These are phyloP conservation scores for Acmispon strigosus DNA, from an alignment of 306 rosid species.

Conservation along the genomic window DNA sequence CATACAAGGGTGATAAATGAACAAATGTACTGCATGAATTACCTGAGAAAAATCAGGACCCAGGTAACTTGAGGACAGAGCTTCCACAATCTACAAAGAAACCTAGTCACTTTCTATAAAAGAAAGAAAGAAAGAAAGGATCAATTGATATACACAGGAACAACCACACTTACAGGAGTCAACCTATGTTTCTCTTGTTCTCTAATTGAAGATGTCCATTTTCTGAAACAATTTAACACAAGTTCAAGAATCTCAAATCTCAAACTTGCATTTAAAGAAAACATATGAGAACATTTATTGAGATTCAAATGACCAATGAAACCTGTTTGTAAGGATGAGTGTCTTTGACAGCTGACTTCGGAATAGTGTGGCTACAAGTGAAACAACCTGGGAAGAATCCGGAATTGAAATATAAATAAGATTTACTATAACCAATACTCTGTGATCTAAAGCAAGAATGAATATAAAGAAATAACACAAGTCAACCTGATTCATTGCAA, in stretches of 20 bases:
- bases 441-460: neutral
- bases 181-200: constrained; percentile 78
- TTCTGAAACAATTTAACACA: constrained; percentile 55
- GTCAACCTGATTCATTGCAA: constrained; percentile 82
- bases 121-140: neutral
- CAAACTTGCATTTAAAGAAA: neutral
- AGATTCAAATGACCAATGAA: constrained; percentile 13
- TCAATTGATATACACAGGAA: neutral
- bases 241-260: constrained; percentile 6
- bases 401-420: constrained; percentile 11
- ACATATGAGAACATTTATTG: neutral
- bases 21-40: constrained; percentile 18
- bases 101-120: constrained; percentile 27
- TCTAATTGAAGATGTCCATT: constrained; percentile 77
- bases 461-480: constrained; percentile 12
- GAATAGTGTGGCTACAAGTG: constrained; percentile 69
- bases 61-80: constrained; percentile 72
- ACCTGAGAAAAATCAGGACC: constrained; percentile 95
- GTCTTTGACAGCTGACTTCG: constrained; percentile 80
- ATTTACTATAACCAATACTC: constrained; percentile 2
- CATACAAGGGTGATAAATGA: neutral
- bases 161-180: constrained; percentile 68
- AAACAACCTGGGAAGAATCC: constrained; percentile 53
- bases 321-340: constrained; percentile 88
- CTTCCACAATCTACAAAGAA: constrained; percentile 76